Conservation (phyloP, 116 monocot species). For the Iris pallida region DNA sequence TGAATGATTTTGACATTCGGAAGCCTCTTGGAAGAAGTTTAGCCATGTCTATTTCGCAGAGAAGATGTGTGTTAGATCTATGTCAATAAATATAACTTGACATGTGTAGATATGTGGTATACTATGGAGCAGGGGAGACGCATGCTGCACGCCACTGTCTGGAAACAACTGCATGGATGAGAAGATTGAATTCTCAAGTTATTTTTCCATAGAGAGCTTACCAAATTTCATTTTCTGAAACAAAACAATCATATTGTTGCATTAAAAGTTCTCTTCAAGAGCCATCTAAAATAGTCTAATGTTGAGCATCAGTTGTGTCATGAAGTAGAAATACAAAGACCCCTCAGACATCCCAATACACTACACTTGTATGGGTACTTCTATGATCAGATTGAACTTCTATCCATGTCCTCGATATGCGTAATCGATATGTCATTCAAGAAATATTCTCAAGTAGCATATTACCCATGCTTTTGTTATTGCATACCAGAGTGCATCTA, state of each 20-base stretch:
- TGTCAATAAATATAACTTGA: too few relatives aligned
- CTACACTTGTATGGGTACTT: constrained; percentile 92
- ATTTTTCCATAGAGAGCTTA: background rate
- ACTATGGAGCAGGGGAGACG: too few relatives aligned
- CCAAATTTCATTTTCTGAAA: background rate
- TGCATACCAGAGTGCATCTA: constrained; percentile 40
- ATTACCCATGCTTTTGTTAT: background rate
- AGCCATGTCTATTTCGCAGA: constrained; percentile 98
- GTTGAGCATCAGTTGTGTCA: constrained; percentile 91
- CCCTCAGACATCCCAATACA: constrained; percentile 85
- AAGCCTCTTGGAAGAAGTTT: constrained; percentile 95
- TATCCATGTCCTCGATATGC: background rate
- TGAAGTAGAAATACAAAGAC: constrained; percentile 96
- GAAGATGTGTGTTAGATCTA: constrained; percentile 34
- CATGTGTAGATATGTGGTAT: too few relatives aligned
- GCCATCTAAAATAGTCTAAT: constrained; percentile 90
- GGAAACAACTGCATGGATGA: too few relatives aligned
- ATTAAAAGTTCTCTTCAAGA: constrained; percentile 92
- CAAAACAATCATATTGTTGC: constrained; percentile 93
- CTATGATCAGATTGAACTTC: constrained; percentile 76
- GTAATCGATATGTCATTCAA: background rate
- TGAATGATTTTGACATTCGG: constrained; percentile 90
- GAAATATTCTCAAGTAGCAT: background rate
- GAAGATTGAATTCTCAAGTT: too few relatives aligned
- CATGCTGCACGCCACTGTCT: too few relatives aligned